Evolutionary conservation across 108 stramenopile species (phyloP), one percentile per base, ranked within the genome.

Genomic region (Cyclotella cryptica): DNA sequence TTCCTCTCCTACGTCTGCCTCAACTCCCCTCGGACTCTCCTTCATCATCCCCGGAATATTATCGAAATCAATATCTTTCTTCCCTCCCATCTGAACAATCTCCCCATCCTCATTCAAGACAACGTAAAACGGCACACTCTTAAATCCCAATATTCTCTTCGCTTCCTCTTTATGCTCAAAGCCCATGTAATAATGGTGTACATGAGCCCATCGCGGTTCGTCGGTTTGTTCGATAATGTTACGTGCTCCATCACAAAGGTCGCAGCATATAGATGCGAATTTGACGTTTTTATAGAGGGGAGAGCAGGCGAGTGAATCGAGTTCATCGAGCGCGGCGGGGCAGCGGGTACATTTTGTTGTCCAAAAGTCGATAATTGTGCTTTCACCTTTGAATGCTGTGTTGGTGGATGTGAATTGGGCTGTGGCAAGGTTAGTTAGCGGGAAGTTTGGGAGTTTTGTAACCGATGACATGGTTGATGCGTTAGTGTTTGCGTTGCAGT

Each of bases 231-330:
- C 93, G 49, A 96, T 89, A 59, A 96, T 93, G 45, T 92, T 80
- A 21, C 95, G 88, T 7, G 95, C 95, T 0, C 91, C 93, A 80
- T 96, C 95, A 26, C 90, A 84, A 28, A 86, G 71, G 60, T 93
- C 95, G 45, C 91, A 93, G 65, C 90, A 91, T 75, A 96, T 92
- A 62, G 92, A 92, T 30, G 88, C 74, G 71, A 94, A 94, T 71
- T 86, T 73, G 9, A 93, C 87, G 62, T 89, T 78, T 69, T 84
- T 57, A 73, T 91, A 93, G 67, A 83, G 71, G 5, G 88, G 84
- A 18, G 90, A 80, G 29, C 60, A 35, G 14, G 92, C 89, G 26
- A 88, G 51, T 28, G 69, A 47, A 52, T 92, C 72, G 27, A 93
- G 80, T 60, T 89, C 85, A 63, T 96, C 91, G 54, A 96, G 79